These are phyloP conservation scores for Penicillium tannophilum DNA, from an alignment of 495 filamentous ascomycete species.

Conservation along the genomic window DNA sequence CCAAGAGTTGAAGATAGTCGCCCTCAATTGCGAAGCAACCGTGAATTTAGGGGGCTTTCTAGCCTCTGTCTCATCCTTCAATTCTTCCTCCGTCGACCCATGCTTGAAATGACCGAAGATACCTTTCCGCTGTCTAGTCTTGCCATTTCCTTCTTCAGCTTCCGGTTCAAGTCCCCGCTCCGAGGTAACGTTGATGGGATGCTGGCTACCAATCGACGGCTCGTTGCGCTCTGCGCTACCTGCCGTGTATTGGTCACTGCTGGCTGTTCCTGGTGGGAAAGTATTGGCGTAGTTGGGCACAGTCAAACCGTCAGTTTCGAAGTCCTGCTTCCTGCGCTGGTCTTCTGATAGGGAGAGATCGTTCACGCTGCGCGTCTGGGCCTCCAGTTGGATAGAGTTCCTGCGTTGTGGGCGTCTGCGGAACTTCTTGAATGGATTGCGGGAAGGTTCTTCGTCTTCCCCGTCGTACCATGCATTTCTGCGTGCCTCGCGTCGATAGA, in stretches of 20 bases:
- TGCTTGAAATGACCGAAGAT: slow-evolving; percentile 24
- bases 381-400: slow-evolving; percentile 39
- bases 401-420: slow-evolving; percentile 31
- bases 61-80: slow-evolving; percentile 28
- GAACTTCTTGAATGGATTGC: slow-evolving; percentile 56
- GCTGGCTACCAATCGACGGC: slow-evolving; percentile 36
- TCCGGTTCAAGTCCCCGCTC: slow-evolving; percentile 16
- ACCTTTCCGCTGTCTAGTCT: slow-evolving; percentile 33
- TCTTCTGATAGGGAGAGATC: slow-evolving; percentile 34
- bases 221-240: slow-evolving; percentile 14
- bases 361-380: slow-evolving; percentile 25
- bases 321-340: slow-evolving; percentile 27
- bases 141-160: slow-evolving; percentile 9
- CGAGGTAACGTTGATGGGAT: slow-evolving; percentile 40
- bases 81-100: neutral
- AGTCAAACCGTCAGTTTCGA: slow-evolving; percentile 28
- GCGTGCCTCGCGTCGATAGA: slow-evolving; percentile 45
- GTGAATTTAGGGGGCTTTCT: slow-evolving; percentile 60
- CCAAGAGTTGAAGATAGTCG: slow-evolving; percentile 76
- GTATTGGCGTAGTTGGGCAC: slow-evolving; percentile 32
- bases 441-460: slow-evolving; percentile 42
- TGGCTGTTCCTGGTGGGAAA: slow-evolving; percentile 33
- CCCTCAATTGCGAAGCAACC: slow-evolving; percentile 65
- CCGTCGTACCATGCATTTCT: slow-evolving; percentile 51
- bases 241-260: slow-evolving; percentile 19